These are phyloP conservation scores for Populus euphratica DNA, from an alignment of 345 rosid genomes.

Conservation along the genomic window DNA sequence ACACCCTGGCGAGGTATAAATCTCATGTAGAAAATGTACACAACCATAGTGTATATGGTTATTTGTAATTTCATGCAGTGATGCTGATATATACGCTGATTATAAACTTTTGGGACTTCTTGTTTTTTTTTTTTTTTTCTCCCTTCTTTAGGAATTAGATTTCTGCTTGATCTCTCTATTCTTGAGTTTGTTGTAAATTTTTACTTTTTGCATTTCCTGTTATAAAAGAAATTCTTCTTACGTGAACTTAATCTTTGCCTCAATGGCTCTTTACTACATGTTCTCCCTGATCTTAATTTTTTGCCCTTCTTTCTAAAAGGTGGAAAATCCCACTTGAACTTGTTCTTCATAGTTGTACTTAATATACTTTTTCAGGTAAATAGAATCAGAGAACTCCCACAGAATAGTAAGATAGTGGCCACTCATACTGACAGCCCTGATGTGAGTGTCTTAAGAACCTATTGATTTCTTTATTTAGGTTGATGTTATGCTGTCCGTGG, in stretches of 20 bases:
- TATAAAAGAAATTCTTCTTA: background rate
- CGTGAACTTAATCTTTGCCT: background rate
- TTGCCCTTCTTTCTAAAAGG: conserved; percentile 7
- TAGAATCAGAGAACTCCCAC: conserved; percentile 97
- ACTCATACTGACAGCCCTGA: conserved; percentile 99
- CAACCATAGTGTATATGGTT: background rate
- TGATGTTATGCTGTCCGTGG: background rate
- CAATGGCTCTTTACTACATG: background rate
- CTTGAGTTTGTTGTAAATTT: background rate
- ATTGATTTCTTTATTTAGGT: background rate
- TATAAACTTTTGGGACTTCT: background rate
- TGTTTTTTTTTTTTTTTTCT: too few relatives aligned
- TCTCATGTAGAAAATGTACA: background rate
- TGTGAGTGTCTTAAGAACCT: conserved; percentile 37
- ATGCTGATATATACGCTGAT: background rate
- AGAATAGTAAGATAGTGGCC: conserved; percentile 86
- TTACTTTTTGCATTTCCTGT: too few relatives aligned
- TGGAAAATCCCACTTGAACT: background rate
- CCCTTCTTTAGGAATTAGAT: background rate
- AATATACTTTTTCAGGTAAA: conserved; percentile 59
- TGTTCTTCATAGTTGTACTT: background rate
- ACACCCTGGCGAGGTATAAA: conserved; percentile 96
- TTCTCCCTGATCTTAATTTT: background rate
- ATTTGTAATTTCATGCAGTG: background rate
- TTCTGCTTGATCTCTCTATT: background rate